These are phyloP conservation scores for Kodamaea sp. DNA, from an alignment of 1,139 yeast species.

Conservation along the genomic window DNA sequence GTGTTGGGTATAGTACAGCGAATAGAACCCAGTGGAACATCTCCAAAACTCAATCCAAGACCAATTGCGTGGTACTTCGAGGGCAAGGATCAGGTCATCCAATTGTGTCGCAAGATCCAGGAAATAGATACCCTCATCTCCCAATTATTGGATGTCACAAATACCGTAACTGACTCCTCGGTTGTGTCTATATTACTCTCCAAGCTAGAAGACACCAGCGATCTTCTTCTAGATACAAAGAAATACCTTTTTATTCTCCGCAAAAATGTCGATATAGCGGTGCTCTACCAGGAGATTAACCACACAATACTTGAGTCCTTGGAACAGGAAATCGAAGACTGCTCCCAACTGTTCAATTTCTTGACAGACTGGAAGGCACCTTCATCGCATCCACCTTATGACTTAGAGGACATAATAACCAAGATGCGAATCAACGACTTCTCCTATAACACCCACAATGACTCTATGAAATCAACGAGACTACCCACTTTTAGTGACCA, in stretches of 20 bases:
- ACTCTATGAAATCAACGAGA: constrained; percentile 22
- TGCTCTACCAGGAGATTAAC: constrained; percentile 59
- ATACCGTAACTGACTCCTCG: constrained; percentile 32
- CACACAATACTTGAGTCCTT: constrained; percentile 53
- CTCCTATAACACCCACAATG: constrained; percentile 11
- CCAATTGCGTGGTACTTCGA: constrained; percentile 49
- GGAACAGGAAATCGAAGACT: constrained; percentile 45
- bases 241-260: constrained; percentile 38
- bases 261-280: constrained; percentile 51
- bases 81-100: constrained; percentile 45
- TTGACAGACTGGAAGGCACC: constrained; percentile 5
- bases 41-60: neutral
- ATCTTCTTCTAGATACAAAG: constrained; percentile 42
- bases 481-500: constrained; percentile 35
- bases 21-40: too few species aligned
- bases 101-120: constrained; percentile 38
- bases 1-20: constrained; percentile 6
- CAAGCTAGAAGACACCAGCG: constrained; percentile 39
- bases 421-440: constrained; percentile 37
- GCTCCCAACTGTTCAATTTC: constrained; percentile 1
- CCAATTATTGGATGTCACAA: constrained; percentile 31
- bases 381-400: constrained; percentile 26
- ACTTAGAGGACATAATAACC: constrained; percentile 42
- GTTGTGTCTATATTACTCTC: constrained; percentile 16
- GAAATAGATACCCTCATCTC: constrained; percentile 50